phyloP scores from a whole-genome alignment of 805 yeast species.

The Tanozyma kutaoensis region DNA sequence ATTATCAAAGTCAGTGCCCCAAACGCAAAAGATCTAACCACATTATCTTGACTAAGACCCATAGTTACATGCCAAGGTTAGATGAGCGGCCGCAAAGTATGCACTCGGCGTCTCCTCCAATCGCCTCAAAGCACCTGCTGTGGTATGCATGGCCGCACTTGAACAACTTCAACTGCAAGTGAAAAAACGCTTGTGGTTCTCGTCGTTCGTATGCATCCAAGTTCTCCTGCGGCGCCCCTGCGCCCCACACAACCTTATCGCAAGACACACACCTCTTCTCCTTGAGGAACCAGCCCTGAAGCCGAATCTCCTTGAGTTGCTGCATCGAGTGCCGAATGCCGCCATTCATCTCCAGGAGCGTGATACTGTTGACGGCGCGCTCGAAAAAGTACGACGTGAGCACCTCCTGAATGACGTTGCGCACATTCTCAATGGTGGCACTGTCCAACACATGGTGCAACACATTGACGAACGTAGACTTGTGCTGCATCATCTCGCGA shows the following conservation, averaged over 20 bases:
- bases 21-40: no score
- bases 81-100: no score
- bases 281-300: slow-evolving; percentile 47
- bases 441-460: slow-evolving; percentile 5
- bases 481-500: slow-evolving; percentile 15
- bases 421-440: slow-evolving; percentile 41
- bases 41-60: no score
- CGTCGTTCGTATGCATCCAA: slow-evolving; percentile 47
- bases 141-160: slow-evolving; percentile 61
- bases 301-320: slow-evolving; percentile 24
- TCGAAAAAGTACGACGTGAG: slow-evolving; percentile 56
- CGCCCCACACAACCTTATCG: slow-evolving; percentile 63
- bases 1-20: no score
- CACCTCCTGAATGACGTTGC: slow-evolving; percentile 47
- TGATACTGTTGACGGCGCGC: slow-evolving; percentile 35
- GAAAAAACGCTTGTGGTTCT: slow-evolving; percentile 7
- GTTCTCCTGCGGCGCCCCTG: slow-evolving; percentile 29
- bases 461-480: slow-evolving; percentile 5
- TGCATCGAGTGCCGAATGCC: slow-evolving; percentile 38
- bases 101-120: no score
- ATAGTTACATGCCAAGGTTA: no score
- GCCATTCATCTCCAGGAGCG: slow-evolving; percentile 40
- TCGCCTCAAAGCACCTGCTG: slow-evolving; percentile 36
- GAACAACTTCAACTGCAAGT: slow-evolving; percentile 35
- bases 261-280: slow-evolving; percentile 59